phyloP scores from a whole-genome alignment of 306 rosid genomes.

The Citrullus amarus region DNA sequence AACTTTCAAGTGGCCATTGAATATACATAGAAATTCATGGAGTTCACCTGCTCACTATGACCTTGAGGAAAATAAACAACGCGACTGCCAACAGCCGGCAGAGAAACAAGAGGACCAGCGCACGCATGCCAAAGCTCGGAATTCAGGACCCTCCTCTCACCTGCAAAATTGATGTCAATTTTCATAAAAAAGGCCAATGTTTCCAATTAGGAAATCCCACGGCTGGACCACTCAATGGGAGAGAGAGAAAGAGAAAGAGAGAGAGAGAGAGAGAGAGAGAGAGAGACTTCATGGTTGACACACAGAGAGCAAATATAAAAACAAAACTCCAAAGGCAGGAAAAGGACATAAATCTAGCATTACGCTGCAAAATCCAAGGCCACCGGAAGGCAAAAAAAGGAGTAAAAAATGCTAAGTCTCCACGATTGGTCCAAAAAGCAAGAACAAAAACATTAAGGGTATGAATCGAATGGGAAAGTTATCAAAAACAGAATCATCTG shows the following conservation, averaged over 20 bases:
- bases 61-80: slow-evolving; percentile 96
- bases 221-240: slow-evolving; percentile 8
- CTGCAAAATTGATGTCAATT: slow-evolving; percentile 41
- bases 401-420: neutral
- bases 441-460: neutral
- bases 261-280: neutral
- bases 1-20: neutral
- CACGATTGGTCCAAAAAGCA: neutral
- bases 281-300: slow-evolving; percentile 6
- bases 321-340: slow-evolving; percentile 7
- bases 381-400: neutral
- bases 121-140: slow-evolving; percentile 99
- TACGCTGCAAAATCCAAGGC: slow-evolving; percentile 5
- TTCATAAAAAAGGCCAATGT: slow-evolving; percentile 10
- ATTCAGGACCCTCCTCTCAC: slow-evolving; percentile 78
- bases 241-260: neutral
- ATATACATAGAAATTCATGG: neutral
- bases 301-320: slow-evolving; percentile 2
- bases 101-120: slow-evolving; percentile 95
- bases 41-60: slow-evolving; percentile 85
- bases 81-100: slow-evolving; percentile 77
- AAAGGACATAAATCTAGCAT: slow-evolving; percentile 8
- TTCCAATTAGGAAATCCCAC: neutral
- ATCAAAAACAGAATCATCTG: neutral
- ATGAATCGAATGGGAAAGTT: neutral